Evolutionary conservation across 495 filamentous ascomycete genomes (phyloP).

Genomic region (Glarea lozoyensis): DNA sequence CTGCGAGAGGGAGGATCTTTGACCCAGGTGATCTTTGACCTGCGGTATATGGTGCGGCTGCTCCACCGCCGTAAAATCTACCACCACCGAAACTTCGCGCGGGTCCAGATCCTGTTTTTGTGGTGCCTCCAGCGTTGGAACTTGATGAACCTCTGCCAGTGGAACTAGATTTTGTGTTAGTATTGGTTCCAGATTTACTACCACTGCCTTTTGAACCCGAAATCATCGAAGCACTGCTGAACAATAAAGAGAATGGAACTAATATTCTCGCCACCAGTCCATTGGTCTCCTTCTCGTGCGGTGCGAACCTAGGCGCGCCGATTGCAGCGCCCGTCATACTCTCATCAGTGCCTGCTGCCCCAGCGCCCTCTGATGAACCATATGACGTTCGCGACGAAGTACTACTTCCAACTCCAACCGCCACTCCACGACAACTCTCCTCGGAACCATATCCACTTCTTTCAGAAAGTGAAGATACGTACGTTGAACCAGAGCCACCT

Average conservation of each 20-base stretch:
- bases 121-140: conserved; percentile 51
- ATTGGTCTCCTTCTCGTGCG: too few relatives aligned
- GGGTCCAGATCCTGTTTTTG: conserved; percentile 56
- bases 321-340: too few relatives aligned
- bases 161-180: conserved; percentile 10
- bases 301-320: too few relatives aligned
- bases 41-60: conserved; percentile 54
- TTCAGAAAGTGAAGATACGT: neutral
- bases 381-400: conserved; percentile 16
- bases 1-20: conserved; percentile 48
- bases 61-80: conserved; percentile 72
- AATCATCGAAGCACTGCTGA: too few relatives aligned
- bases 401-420: neutral
- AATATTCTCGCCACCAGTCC: too few relatives aligned
- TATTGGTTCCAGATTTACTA: neutral
- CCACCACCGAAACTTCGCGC: conserved; percentile 55
- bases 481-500: conserved; percentile 17
- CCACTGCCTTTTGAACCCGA: neutral
- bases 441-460: neutral
- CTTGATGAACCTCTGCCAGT: conserved; percentile 21
- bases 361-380: conserved; percentile 16
- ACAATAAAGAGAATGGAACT: too few relatives aligned
- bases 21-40: conserved; percentile 48
- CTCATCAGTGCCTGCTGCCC: neutral
- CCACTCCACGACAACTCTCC: neutral